Evolutionary conservation across 352 stramenopile species (phyloP).

Genomic region (Globisporangium recalcitrans): DNA sequence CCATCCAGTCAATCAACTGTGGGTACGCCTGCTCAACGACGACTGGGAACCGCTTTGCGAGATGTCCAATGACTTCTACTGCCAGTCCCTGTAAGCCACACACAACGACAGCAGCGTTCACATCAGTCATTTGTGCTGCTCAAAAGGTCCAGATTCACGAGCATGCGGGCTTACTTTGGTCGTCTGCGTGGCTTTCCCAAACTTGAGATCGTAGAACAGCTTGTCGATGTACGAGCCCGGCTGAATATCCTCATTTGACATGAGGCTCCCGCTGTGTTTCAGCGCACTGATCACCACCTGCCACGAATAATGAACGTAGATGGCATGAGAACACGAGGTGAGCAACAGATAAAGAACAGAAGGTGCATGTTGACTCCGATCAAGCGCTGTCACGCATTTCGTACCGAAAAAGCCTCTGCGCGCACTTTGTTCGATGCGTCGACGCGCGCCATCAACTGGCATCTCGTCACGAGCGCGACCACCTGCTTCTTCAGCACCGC

Average conservation of each 20-base stretch:
- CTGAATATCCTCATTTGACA: conserved; percentile 46
- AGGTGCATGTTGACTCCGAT: neutral
- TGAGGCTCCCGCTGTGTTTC: conserved; percentile 27
- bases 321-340: neutral
- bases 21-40: conserved; percentile 26
- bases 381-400: neutral
- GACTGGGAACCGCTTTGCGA: conserved; percentile 44
- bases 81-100: conserved; percentile 36
- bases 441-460: conserved; percentile 45
- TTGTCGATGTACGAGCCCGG: conserved; percentile 56
- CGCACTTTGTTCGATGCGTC: conserved; percentile 71
- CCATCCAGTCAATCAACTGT: conserved; percentile 56
- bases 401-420: conserved; percentile 35
- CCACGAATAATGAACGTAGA: neutral
- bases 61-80: conserved; percentile 53
- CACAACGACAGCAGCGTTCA: neutral
- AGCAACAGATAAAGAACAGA: neutral
- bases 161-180: conserved; percentile 33
- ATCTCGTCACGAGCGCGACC: conserved; percentile 32
- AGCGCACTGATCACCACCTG: conserved; percentile 60
- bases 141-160: neutral
- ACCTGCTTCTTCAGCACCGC: conserved; percentile 49
- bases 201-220: conserved; percentile 74
- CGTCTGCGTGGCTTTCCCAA: conserved; percentile 61
- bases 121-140: neutral